Percentiles rank a stretch among this genome's conserved stretches.
Conservation (phyloP, 352 stramenopile species). For the Phytophthora chlamydospora region DNA sequence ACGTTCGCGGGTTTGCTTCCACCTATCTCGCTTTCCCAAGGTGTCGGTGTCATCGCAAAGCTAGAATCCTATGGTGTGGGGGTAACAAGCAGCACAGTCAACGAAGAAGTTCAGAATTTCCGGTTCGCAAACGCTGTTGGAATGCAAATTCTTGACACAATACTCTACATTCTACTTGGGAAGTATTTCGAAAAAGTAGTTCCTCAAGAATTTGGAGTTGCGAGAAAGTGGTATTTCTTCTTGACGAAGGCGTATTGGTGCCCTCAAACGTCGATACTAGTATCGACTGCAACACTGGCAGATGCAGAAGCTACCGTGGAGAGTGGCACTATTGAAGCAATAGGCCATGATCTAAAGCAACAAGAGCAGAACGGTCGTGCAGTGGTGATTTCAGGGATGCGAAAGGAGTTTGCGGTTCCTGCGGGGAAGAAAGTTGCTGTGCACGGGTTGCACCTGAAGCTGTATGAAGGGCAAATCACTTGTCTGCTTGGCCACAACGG, state of each 20-base stretch:
- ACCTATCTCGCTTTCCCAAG: constrained; percentile 76
- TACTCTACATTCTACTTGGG: constrained; percentile 87
- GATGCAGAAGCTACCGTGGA: constrained; percentile 2
- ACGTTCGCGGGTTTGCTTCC: constrained; percentile 57
- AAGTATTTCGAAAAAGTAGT: constrained; percentile 93
- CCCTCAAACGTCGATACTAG: constrained; percentile 17
- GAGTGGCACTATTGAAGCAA: constrained; percentile 28
- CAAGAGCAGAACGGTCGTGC: constrained; percentile 62
- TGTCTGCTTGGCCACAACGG: constrained; percentile 96
- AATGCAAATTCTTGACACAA: constrained; percentile 91
- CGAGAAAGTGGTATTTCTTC: constrained; percentile 91
- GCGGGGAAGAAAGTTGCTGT: constrained; percentile 87
- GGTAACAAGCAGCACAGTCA: constrained; percentile 42
- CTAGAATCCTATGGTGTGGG: constrained; percentile 62
- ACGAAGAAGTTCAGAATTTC: constrained; percentile 52
- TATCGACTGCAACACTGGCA: constrained; percentile 43
- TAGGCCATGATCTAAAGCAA: constrained; percentile 46
- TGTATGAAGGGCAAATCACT: constrained; percentile 95
- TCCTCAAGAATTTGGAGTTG: constrained; percentile 92
- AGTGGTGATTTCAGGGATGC: constrained; percentile 63
- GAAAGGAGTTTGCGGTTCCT: constrained; percentile 79
- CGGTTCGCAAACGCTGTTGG: constrained; percentile 63
- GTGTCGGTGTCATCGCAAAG: constrained; percentile 63
- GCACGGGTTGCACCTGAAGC: constrained; percentile 74
- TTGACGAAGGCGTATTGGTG: constrained; percentile 77